These are phyloP conservation scores for Bolboschoenoplectus hybrid DNA, from an alignment of 202 grass and related monocot species.

Conservation along the genomic window DNA sequence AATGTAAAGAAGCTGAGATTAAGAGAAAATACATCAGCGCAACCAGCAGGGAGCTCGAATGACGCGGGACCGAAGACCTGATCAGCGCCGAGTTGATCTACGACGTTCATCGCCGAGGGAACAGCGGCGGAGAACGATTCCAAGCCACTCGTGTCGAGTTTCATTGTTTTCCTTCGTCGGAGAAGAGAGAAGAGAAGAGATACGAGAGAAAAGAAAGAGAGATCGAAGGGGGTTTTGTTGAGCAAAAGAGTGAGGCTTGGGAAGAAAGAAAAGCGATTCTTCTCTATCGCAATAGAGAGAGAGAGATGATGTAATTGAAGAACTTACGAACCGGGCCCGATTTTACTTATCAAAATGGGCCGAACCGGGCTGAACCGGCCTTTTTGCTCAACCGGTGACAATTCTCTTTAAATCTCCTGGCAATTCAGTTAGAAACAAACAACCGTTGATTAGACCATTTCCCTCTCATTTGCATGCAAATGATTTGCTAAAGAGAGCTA, in stretches of 20 bases:
- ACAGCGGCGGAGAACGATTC: conserved; percentile 39
- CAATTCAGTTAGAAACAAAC: no score
- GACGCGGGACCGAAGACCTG: conserved; percentile 25
- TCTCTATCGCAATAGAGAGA: background rate
- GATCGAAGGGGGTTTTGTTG: background rate
- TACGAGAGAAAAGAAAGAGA: background rate
- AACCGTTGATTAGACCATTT: no score
- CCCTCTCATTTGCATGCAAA: no score
- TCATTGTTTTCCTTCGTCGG: conserved; percentile 35
- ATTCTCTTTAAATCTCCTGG: no score
- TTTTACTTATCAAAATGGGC: background rate
- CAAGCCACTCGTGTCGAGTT: conserved; percentile 46
- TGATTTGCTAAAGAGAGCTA: no score
- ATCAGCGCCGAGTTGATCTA: conserved; percentile 23
- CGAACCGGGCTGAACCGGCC: no score
- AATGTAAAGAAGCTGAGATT: background rate
- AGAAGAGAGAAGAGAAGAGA: conserved; percentile 9
- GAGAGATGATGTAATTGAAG: no score
- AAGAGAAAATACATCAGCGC: conserved; percentile 32
- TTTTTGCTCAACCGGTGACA: no score
- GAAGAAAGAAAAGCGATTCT: conserved; percentile 40
- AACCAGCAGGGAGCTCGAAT: conserved; percentile 40
- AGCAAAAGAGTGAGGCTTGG: conserved; percentile 27
- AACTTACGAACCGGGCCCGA: background rate
- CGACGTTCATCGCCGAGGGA: background rate